phyloP scores from a whole-genome alignment of 2,329 filamentous ascomycete genomes.

The Pyrenochaeta sp. region DNA sequence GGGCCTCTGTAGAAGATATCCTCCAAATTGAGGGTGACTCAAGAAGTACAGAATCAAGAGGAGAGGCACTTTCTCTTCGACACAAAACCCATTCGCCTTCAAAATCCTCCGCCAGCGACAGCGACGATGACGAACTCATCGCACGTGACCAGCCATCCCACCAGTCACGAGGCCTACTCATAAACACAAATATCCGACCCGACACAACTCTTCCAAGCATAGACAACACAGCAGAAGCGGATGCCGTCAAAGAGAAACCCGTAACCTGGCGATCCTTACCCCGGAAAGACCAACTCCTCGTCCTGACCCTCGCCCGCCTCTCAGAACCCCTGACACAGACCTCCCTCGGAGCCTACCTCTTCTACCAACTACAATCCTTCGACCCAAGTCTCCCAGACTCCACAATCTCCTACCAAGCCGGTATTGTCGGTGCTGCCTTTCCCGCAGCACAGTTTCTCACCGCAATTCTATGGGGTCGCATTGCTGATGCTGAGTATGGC shows the following conservation, averaged over 20 bases:
- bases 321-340: slow-evolving; percentile 85
- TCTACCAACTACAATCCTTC: slow-evolving; percentile 87
- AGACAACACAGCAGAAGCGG: slow-evolving; percentile 31
- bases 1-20: slow-evolving; percentile 3
- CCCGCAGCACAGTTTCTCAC: slow-evolving; percentile 83
- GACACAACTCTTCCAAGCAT: slow-evolving; percentile 22
- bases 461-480: slow-evolving; percentile 80
- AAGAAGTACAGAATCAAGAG: neutral
- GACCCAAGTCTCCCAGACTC: slow-evolving; percentile 64
- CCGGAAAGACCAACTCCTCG: slow-evolving; percentile 76
- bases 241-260: slow-evolving; percentile 51
- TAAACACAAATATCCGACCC: slow-evolving; percentile 29
- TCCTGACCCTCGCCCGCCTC: slow-evolving; percentile 79
- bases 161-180: slow-evolving; percentile 19
- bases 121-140: slow-evolving; percentile 1
- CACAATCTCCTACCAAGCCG: slow-evolving; percentile 77
- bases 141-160: neutral
- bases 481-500: slow-evolving; percentile 66
- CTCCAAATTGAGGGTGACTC: neutral
- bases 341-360: slow-evolving; percentile 71
- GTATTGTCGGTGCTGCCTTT: slow-evolving; percentile 79
- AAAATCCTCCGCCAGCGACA: slow-evolving; percentile 1
- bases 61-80: too few species aligned
- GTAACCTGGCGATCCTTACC: slow-evolving; percentile 78
- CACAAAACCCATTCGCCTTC: neutral